Evolutionary conservation across 2,329 filamentous ascomycete species (phyloP), one percentile per base, ranked within the genome.

Genomic region (Hyphodiscus sp.): DNA sequence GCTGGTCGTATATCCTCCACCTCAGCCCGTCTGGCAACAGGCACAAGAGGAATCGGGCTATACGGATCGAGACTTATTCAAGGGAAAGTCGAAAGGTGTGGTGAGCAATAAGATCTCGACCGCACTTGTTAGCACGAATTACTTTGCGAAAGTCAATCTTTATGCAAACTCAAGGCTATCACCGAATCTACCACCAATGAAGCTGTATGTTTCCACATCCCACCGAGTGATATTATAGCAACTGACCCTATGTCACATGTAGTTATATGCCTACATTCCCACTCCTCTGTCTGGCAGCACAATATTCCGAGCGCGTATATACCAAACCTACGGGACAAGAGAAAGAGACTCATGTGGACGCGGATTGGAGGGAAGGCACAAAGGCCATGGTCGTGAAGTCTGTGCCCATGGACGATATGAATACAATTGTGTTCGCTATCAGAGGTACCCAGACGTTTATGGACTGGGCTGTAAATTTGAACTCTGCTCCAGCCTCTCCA

Each of bases 321-420:
- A 76, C 80, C 43, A 77, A 78, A 38, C 83, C 88, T 0, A 71
- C 73, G 0, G 79, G 79, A 1, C 73, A 76, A 20, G 86, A 91
- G 68, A 76, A 77, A 13, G 82, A 88, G 61, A 77, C 84, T 1
- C 86, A 88, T 60, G 77, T 94, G 38, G 77, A 83, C 38, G 82
- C 87, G 2, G 82, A 91, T 67, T 87, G 84, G 78, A 76, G 77
- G 19, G 76, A 79, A 2, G 88, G 88, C n/a, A 87, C 88, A 1
- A 92, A 91, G 67, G 86, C 89, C 20, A 92, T 92, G 85, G 83
- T 88, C 16, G 84, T 95, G 66, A 92, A 91, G 65, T 89, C 86
- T 0, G 78, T 91, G 0, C 82, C 88, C 1, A 82, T 91, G 66
- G 89, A 94, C 64, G 77, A 89, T 63, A 83, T 85, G 73, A 82